Base-by-base conservation (phyloP, 139 green algal genomes). In the Nannochloris sp. region DNA sequence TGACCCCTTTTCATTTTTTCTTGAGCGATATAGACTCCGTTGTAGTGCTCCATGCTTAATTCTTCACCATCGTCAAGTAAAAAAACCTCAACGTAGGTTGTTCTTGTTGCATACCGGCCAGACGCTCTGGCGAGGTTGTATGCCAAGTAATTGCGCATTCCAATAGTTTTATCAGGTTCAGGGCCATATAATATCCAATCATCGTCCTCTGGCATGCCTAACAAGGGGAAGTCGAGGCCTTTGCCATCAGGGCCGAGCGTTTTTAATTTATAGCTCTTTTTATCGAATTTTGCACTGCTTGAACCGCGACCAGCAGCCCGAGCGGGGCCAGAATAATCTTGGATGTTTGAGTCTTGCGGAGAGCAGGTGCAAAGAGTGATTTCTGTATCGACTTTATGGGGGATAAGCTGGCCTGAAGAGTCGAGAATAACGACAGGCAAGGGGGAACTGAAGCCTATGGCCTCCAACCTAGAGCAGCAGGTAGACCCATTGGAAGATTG, bases 121-220 rank as follows among this genome's bases (percentile, higher is more conserved):
- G 60, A 65, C 29, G 44, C 71, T 4, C 77, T 39, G 1, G 23
- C 46, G n/a, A 85, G 44, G 60, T 67, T 71, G 51, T 74, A 74
- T 23, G 76, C 36, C 34, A 83, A 31, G 24, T 66, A 82, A 61
- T 83, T 84, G 31, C 65, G 35, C 72, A 84, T 69, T 47, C 74
- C 76, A 37, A 70, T 46, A 9, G 70, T 82, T 2, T 55, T 19
- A 36, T 84, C 78, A 38, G 64, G 46, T 44, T 85, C 78, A 35
- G 71, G 73, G 7, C 71, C 71, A 75, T 81, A 84, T 45, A 85
- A 54, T 1, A 83, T 58, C 48, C 60, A 84, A n/a, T 84, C 77
- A 4, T 70, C 39, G 9, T 79, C 78, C 14, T 71, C 44, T 3
- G 78, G 77, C 38, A 84, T 73, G 32, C 76, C 76, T 27, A 84